These are phyloP conservation scores for Cardamine resedifolia DNA, from an alignment of 345 rosid genomes.

Conservation along the genomic window DNA sequence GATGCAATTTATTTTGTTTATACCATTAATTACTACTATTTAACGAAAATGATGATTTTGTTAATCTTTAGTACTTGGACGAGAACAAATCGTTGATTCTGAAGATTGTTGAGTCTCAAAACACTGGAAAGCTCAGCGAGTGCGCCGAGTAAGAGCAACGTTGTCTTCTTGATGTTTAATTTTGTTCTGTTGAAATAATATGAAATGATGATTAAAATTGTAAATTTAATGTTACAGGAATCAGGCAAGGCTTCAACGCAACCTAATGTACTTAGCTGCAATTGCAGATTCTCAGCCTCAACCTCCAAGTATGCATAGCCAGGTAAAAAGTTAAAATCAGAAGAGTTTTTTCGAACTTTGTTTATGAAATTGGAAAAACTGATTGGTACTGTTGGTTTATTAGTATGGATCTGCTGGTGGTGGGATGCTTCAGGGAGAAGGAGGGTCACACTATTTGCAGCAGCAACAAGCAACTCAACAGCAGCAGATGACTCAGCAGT, in stretches of 20 bases:
- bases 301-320: slow-evolving; percentile 75
- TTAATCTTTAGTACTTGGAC: slow-evolving; percentile 79
- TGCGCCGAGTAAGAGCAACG: slow-evolving; percentile 86
- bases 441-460: slow-evolving; percentile 86
- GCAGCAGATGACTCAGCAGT: slow-evolving; percentile 84
- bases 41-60: slow-evolving; percentile 8
- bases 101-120: slow-evolving; percentile 99
- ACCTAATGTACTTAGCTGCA: slow-evolving; percentile 98
- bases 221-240: slow-evolving; percentile 52
- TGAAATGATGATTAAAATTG: background rate
- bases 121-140: slow-evolving; percentile 85
- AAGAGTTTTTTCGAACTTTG: background rate
- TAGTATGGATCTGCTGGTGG: slow-evolving; percentile 69
- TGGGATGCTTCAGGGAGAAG: slow-evolving; percentile 67
- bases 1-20: background rate
- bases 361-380: background rate
- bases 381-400: background rate
- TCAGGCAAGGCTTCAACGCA: slow-evolving; percentile 95
- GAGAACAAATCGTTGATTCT: slow-evolving; percentile 99
- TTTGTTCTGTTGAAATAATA: background rate
- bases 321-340: slow-evolving; percentile 44
- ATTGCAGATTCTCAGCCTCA: slow-evolving; percentile 99
- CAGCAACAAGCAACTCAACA: slow-evolving; percentile 88
- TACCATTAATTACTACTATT: slow-evolving; percentile 2
- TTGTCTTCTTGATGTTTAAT: background rate